Evolutionary conservation across 2,329 filamentous ascomycete species (phyloP).

Genomic region (Knufia fluminis): DNA sequence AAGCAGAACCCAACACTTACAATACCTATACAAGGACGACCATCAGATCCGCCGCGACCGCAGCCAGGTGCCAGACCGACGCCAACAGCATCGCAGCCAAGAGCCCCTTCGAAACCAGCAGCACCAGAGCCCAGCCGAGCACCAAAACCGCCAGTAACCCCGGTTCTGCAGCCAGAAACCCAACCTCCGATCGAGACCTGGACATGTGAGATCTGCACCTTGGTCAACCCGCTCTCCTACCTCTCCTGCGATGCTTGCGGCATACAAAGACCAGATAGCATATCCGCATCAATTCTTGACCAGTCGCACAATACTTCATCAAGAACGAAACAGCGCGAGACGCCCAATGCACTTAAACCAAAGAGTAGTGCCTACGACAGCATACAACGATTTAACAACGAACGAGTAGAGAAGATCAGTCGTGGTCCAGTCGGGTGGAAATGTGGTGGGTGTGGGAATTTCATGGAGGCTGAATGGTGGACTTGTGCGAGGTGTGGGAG

Average conservation of each 20-base stretch:
- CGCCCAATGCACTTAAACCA: slow-evolving; percentile 15
- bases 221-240: slow-evolving; percentile 51
- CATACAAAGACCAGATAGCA: slow-evolving; percentile 42
- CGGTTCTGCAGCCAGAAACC: slow-evolving; percentile 11
- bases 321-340: neutral
- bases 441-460: slow-evolving; percentile 49
- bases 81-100: neutral
- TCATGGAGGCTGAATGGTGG: slow-evolving; percentile 58
- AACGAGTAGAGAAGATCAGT: slow-evolving; percentile 37
- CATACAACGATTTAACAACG: slow-evolving; percentile 31
- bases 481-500: slow-evolving; percentile 51
- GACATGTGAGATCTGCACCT: slow-evolving; percentile 53
- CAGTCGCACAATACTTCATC: neutral
- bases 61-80: slow-evolving; percentile 26
- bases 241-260: slow-evolving; percentile 54
- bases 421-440: slow-evolving; percentile 49
- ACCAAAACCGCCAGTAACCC: neutral
- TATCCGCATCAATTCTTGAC: slow-evolving; percentile 23
- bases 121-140: slow-evolving; percentile 1
- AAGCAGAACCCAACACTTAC: slow-evolving; percentile 15
- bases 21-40: slow-evolving; percentile 28
- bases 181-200: slow-evolving; percentile 36
- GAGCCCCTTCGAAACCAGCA: neutral
- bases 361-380: slow-evolving; percentile 30
- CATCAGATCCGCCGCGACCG: slow-evolving; percentile 40